Conservation (phyloP, 2,329 filamentous ascomycete species). For the Dactylellina haptotyla region DNA sequence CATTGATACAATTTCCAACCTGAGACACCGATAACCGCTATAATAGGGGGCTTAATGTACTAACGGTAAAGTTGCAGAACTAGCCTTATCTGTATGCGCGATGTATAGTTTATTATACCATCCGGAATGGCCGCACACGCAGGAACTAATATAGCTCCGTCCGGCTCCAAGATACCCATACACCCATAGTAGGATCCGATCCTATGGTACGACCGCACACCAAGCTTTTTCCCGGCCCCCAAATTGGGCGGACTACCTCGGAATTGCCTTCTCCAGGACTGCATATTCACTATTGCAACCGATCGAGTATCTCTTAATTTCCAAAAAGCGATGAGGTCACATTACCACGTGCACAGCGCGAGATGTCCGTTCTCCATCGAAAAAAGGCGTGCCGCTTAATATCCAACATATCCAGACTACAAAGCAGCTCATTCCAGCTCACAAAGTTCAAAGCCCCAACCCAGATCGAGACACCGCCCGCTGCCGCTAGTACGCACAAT, state of each 20-base stretch:
- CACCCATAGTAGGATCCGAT: background rate
- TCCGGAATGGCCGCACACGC: background rate
- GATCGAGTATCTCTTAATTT: background rate
- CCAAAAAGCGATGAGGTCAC: slow-evolving; percentile 8
- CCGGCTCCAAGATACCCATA: slow-evolving; percentile 4
- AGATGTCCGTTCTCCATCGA: slow-evolving; percentile 15
- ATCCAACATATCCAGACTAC: slow-evolving; percentile 6
- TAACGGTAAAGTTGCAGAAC: too few species aligned
- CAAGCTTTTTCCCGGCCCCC: background rate
- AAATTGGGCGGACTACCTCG: background rate
- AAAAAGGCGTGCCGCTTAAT: slow-evolving; percentile 1
- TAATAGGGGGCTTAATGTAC: too few species aligned
- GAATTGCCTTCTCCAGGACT: background rate
- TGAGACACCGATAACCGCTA: too few species aligned
- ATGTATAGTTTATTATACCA: too few species aligned
- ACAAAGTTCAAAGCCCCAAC: background rate
- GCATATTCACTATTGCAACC: background rate
- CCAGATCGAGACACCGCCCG: slow-evolving; percentile 2
- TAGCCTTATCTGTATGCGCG: too few species aligned
- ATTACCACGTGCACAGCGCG: background rate
- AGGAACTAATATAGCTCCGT: background rate
- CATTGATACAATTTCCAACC: too few species aligned
- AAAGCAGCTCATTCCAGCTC: background rate
- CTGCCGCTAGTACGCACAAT: background rate
- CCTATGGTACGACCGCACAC: background rate